Percentiles rank a stretch among this genome's conserved stretches.
These are phyloP conservation scores for Plasmopara muralis DNA, from an alignment of 352 stramenopile species.

Conservation along the genomic window DNA sequence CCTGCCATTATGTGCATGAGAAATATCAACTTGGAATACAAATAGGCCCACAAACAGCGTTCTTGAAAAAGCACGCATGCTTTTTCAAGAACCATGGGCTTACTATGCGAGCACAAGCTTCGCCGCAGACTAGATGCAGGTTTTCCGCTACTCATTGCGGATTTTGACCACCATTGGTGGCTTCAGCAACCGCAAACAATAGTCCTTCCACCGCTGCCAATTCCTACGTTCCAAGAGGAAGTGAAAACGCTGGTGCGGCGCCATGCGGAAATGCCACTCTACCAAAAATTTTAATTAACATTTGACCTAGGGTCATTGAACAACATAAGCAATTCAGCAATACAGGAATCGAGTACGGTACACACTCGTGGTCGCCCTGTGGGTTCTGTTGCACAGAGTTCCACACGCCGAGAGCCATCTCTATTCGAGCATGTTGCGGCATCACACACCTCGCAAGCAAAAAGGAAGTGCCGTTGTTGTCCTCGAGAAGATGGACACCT, in stretches of 20 bases:
- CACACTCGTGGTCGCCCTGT: too few relatives aligned
- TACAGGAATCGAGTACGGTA: too few relatives aligned
- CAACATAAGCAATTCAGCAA: too few relatives aligned
- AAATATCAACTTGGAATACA: neutral
- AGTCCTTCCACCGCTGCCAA: neutral
- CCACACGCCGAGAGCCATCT: too few relatives aligned
- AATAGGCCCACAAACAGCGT: neutral
- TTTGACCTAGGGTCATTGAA: too few relatives aligned
- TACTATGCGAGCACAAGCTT: neutral
- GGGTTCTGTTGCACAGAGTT: too few relatives aligned
- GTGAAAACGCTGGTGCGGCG: neutral
- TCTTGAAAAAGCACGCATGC: neutral
- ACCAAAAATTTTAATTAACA: too few relatives aligned
- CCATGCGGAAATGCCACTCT: neutral
- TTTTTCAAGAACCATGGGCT: neutral
- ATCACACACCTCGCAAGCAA: too few relatives aligned
- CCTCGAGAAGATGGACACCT: too few relatives aligned
- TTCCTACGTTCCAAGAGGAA: neutral
- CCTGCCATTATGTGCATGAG: neutral
- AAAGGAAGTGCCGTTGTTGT: too few relatives aligned
- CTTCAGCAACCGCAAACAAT: neutral
- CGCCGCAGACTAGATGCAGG: neutral
- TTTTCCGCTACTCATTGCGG: neutral
- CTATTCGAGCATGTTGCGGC: too few relatives aligned
- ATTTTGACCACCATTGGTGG: neutral